Evolutionary conservation across 1,284 basidiomycete genomes (phyloP).

Genomic region (Tremellales sp.): DNA sequence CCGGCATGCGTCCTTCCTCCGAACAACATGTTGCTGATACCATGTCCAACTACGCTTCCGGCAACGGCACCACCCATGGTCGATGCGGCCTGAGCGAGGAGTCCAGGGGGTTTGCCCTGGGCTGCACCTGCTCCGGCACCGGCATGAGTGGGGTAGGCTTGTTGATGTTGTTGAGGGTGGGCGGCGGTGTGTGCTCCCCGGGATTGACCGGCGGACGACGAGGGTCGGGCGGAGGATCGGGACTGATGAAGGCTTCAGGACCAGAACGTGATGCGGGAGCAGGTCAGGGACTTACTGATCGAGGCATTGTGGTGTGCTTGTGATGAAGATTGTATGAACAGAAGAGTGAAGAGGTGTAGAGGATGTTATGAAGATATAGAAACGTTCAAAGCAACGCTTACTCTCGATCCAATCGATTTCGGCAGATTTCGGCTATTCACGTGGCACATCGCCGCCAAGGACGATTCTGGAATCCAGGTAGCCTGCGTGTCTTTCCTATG

Average conservation of each 20-base stretch:
- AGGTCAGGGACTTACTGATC: neutral
- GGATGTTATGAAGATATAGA: neutral
- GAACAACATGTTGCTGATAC: slow-evolving; percentile 56
- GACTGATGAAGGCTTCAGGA: slow-evolving; percentile 12
- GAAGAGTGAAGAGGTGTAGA: neutral
- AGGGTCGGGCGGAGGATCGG: slow-evolving; percentile 41
- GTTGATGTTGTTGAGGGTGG: slow-evolving; percentile 25
- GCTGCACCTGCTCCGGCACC: slow-evolving; percentile 15
- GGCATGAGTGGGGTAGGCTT: slow-evolving; percentile 13
- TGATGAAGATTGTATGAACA: neutral
- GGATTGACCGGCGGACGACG: slow-evolving; percentile 23
- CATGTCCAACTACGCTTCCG: slow-evolving; percentile 55
- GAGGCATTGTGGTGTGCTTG: neutral
- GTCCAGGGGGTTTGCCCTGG: slow-evolving; percentile 33
- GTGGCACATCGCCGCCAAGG: slow-evolving; percentile 1
- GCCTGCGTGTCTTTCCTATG: no score
- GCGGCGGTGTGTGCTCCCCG: slow-evolving; percentile 38
- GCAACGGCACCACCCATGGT: slow-evolving; percentile 56
- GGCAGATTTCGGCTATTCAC: neutral
- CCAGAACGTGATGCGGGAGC: neutral
- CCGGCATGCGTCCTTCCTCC: slow-evolving; percentile 47
- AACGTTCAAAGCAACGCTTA: no score
- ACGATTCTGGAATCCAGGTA: no score
- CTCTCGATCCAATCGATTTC: neutral
- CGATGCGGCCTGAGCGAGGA: slow-evolving; percentile 51